Percentiles rank a stretch among this genome's conserved stretches.
Evolutionary conservation across 805 yeast genomes (phyloP).

Genomic region (Candida nonsorbophila): DNA sequence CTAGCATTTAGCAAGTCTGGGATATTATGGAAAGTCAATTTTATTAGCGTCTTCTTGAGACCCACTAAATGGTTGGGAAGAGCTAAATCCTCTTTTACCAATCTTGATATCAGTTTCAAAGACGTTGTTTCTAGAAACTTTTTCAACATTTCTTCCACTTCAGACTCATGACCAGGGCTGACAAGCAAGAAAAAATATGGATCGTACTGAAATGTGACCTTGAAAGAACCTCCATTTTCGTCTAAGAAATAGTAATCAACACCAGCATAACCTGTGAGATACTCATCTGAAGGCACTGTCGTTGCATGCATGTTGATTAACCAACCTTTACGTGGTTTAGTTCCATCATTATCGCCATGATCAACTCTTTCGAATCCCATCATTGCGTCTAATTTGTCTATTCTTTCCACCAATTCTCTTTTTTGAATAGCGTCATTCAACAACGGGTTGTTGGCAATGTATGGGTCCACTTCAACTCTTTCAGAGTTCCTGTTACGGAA

Average conservation of each 20-base stretch:
- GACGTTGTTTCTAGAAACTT: conserved; percentile 55
- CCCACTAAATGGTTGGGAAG: conserved; percentile 88
- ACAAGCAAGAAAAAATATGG: conserved; percentile 82
- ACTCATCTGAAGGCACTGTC: conserved; percentile 53
- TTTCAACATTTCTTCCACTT: conserved; percentile 80
- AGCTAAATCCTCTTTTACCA: conserved; percentile 72
- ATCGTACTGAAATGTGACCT: conserved; percentile 73
- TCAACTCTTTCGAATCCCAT: conserved; percentile 88
- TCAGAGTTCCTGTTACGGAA: conserved; percentile 3
- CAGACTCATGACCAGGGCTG: conserved; percentile 56
- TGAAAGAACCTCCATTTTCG: conserved; percentile 95
- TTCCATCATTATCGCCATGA: conserved; percentile 54
- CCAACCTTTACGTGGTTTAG: conserved; percentile 72
- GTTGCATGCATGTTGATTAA: conserved; percentile 91
- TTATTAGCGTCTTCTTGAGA: conserved; percentile 54
- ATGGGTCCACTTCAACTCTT: conserved; percentile 15
- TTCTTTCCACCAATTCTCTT: conserved; percentile 49
- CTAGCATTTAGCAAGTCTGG: conserved; percentile 73
- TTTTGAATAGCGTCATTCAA: conserved; percentile 34
- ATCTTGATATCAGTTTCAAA: conserved; percentile 51
- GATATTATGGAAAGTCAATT: conserved; percentile 69
- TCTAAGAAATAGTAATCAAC: conserved; percentile 93
- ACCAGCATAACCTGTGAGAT: conserved; percentile 69
- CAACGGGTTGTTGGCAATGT: conserved; percentile 29
- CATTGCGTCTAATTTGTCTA: conserved; percentile 65